A percentile compares a stretch with the other conserved stretches of the same genome.
Evolutionary conservation across 352 stramenopile species (phyloP).

Genomic region (Saprolegnia diclina): DNA sequence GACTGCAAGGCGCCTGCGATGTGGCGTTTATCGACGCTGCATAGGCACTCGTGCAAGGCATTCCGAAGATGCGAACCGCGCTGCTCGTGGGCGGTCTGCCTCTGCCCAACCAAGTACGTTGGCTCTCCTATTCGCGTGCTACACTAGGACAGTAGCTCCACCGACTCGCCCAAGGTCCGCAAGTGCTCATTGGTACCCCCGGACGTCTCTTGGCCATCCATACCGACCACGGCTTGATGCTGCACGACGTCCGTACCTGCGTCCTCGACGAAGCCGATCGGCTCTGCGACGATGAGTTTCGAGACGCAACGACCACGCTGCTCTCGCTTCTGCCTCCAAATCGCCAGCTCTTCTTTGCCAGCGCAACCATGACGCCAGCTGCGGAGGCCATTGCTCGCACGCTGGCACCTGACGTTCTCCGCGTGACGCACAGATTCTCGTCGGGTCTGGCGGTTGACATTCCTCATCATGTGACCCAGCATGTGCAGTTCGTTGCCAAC

Average conservation of each 20-base stretch:
- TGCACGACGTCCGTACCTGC: constrained; percentile 41
- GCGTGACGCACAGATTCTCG: constrained; percentile 39
- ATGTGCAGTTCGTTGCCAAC: constrained; percentile 7
- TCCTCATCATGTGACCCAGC: neutral
- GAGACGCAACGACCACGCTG: constrained; percentile 43
- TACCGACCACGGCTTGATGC: constrained; percentile 15
- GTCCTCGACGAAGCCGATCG: constrained; percentile 73
- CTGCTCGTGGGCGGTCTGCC: constrained; percentile 58
- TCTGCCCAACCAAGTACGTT: constrained; percentile 33
- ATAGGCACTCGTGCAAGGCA: constrained; percentile 41
- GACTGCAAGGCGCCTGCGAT: neutral
- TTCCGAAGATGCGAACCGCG: constrained; percentile 59
- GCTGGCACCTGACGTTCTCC: constrained; percentile 32
- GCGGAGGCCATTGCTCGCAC: neutral
- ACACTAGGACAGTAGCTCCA: constrained; percentile 41
- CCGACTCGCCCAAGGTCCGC: constrained; percentile 47
- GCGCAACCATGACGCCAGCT: constrained; percentile 37
- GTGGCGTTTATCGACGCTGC: no score
- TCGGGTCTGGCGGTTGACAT: neutral
- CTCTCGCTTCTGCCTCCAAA: constrained; percentile 32
- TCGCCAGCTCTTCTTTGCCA: constrained; percentile 52
- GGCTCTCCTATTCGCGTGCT: neutral
- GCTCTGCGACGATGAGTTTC: constrained; percentile 63
- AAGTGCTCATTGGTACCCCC: constrained; percentile 61
- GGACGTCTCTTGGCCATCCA: constrained; percentile 55